Evolutionary conservation across 2,329 filamentous ascomycete genomes (phyloP), one percentile per base, ranked within the genome.

Genomic region (Fusarium gaditjirri): DNA sequence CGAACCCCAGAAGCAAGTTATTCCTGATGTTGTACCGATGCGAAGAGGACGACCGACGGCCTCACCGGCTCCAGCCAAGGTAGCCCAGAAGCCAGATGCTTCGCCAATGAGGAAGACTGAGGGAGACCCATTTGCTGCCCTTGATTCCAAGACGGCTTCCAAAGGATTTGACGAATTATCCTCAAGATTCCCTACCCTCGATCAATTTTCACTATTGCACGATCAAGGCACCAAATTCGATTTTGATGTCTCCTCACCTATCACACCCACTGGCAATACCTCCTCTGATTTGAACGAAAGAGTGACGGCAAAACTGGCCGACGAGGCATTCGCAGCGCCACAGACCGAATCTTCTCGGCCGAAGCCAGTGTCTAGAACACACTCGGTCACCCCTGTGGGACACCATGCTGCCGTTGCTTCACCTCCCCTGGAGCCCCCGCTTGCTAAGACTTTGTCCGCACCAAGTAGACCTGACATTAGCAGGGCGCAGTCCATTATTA

Each of bases 21-120:
- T 98, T 60, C 96, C 96, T 13, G 94, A 98, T 29, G 94, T 99
- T 69, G 91, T 93, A 41, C 96, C 95, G 2, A 98, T 98, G 96
- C 90, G 96, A 68, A 89, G 96, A 83, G 96, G 96, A 8, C 93
- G 94, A 23, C 82, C 86, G 29, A 81, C 80, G 9, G 78, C 84
- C 21, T 80, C 82, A 13, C 83, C 83, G 25, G 77, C 79, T 31
- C 73, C 75, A 33, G 55, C 76, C 61, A 64, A 75, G 13, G 44
- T 73, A 9, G 86, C 86, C 8, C 86, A 76, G 75, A 84, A 68
- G 76, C 83, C 88, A 88, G 58, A 92, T 84, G 75, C 93, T 9
- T 92, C 94, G 1, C 88, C 90, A 73, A 88, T 91, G 71, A 67
- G 75, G 17, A 90, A 91, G 44, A 88, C 90, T 3, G 86, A 87